Conservation (phyloP, 2,329 filamentous ascomycete species). For the Emergomyces pasteurianus region DNA sequence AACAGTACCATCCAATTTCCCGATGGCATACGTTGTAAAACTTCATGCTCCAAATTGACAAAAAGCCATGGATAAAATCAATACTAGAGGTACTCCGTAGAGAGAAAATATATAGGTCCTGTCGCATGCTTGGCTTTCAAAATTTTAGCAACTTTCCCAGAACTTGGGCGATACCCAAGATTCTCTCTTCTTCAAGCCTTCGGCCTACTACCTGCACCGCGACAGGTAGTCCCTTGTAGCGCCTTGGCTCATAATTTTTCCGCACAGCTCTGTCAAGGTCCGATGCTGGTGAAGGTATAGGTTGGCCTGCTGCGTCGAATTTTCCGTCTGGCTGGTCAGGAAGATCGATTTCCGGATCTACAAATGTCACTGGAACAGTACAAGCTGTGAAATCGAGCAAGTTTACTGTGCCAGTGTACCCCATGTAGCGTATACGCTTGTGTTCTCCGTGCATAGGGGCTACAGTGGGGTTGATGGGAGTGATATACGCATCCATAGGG, state of each 20-base stretch:
- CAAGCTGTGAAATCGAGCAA: slow-evolving; percentile 49
- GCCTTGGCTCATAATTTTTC: slow-evolving; percentile 27
- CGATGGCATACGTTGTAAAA: background rate
- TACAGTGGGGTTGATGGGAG: slow-evolving; percentile 2
- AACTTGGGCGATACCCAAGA: slow-evolving; percentile 14
- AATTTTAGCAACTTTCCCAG: background rate
- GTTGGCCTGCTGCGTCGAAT: slow-evolving; percentile 18
- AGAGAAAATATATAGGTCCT: background rate
- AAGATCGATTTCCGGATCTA: slow-evolving; percentile 24
- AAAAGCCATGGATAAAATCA: background rate
- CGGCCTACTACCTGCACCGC: slow-evolving; percentile 42
- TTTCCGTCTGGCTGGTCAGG: slow-evolving; percentile 34
- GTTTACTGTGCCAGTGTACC: slow-evolving; percentile 52
- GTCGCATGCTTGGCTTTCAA: background rate
- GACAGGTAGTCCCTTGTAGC: slow-evolving; percentile 40
- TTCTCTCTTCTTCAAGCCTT: slow-evolving; percentile 43
- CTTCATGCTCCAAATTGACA: background rate
- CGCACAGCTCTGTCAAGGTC: slow-evolving; percentile 17
- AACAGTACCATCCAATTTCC: background rate
- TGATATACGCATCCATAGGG: slow-evolving; percentile 7
- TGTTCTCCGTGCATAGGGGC: background rate
- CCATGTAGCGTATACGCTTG: slow-evolving; percentile 16
- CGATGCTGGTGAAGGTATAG: slow-evolving; percentile 17
- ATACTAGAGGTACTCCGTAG: background rate
- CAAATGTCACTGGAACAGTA: slow-evolving; percentile 36